These are phyloP conservation scores for Fomitopsis pinicola DNA, from an alignment of 1,284 basidiomycete genomes.

Conservation along the genomic window DNA sequence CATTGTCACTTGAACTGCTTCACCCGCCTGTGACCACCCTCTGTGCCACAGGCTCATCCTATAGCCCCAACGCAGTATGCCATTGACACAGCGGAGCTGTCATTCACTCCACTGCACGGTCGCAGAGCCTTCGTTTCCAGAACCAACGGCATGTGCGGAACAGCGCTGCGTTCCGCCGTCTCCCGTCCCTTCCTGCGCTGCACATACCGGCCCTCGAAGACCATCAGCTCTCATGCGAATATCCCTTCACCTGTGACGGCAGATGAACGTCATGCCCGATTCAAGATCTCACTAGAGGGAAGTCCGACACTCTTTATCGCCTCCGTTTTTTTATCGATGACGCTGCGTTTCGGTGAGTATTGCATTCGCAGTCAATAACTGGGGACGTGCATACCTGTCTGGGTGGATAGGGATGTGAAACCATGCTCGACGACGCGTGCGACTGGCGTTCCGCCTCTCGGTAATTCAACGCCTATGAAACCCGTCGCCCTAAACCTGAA, in stretches of 20 bases:
- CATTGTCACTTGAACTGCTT: neutral
- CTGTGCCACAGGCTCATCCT: neutral
- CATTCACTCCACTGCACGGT: neutral
- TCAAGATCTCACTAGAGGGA: neutral
- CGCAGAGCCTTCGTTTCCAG: neutral
- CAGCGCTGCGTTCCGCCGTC: neutral
- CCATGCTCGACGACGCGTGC: neutral
- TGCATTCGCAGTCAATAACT: neutral
- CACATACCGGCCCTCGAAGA: neutral
- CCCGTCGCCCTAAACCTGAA: neutral
- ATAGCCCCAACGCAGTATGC: neutral
- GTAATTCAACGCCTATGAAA: neutral
- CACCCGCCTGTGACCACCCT: neutral
- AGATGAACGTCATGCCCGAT: neutral
- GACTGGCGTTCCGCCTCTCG: neutral
- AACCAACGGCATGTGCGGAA: neutral
- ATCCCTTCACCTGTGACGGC: neutral
- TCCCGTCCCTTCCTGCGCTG: neutral
- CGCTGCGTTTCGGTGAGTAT: neutral
- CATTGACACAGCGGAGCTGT: neutral
- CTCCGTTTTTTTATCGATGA: neutral
- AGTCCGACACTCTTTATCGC: neutral
- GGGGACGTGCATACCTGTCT: neutral
- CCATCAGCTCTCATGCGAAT: neutral
- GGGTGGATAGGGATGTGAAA: neutral